Evolutionary conservation across 331 rosid species (phyloP).

Genomic region (Quercus tomentella): DNA sequence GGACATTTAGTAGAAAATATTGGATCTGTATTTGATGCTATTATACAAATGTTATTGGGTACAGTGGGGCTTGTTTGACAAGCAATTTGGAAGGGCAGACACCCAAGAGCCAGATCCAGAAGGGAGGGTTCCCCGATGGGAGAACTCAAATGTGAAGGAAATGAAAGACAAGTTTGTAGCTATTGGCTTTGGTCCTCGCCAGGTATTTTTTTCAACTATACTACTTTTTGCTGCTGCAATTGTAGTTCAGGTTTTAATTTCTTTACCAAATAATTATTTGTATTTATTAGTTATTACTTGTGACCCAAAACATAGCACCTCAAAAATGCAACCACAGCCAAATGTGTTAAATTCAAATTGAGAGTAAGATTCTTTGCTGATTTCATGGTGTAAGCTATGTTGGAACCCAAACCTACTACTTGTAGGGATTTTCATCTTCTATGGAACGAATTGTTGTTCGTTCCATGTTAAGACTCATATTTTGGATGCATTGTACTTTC

Average conservation of each 20-base stretch:
- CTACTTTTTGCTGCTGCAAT: slow-evolving; percentile 8
- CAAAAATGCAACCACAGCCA: not conserved
- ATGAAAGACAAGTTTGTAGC: slow-evolving; percentile 85
- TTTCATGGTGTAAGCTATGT: not conserved
- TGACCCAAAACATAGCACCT: not conserved
- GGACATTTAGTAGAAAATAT: not conserved
- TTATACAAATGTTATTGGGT: slow-evolving; percentile 19
- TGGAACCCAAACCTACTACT: not conserved
- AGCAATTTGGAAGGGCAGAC: slow-evolving; percentile 78
- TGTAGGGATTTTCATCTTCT: no score
- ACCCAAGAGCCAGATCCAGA: slow-evolving; percentile 91
- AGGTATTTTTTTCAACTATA: slow-evolving; percentile 39
- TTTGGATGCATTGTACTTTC: not conserved
- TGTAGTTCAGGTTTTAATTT: not conserved
- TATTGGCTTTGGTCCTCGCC: slow-evolving; percentile 93
- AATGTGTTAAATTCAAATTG: not conserved
- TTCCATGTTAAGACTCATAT: no score
- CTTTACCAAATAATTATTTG: not conserved
- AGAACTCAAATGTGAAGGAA: slow-evolving; percentile 74
- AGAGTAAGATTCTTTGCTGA: not conserved
- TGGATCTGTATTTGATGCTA: not conserved
- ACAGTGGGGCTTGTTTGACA: slow-evolving; percentile 92
- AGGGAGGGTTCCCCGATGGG: slow-evolving; percentile 89
- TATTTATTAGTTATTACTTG: not conserved
- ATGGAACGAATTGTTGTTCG: no score